A percentile compares a stretch with the other conserved stretches of the same genome.
phyloP scores from a whole-genome alignment of 305 asterid genomes.

The Fraxinus greggii region DNA sequence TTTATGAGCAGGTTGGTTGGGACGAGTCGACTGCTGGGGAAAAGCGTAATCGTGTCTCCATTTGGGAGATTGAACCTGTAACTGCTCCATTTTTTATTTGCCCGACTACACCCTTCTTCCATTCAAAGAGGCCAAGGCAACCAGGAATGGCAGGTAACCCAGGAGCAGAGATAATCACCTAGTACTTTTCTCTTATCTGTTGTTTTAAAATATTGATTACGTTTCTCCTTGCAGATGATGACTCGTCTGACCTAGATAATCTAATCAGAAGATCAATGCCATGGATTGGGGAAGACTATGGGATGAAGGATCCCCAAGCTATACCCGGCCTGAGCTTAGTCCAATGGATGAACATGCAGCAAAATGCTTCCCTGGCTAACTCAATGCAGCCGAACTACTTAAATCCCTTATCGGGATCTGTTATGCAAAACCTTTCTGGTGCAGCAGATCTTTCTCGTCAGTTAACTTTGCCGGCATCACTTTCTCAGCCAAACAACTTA shows the following conservation, averaged over 20 bases:
- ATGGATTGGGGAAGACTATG: conserved; percentile 80
- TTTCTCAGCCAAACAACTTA: conserved; percentile 53
- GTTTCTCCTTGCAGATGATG: conserved; percentile 68
- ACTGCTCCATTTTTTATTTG: conserved; percentile 95
- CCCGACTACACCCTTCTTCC: conserved; percentile 77
- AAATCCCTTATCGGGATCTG: conserved; percentile 55
- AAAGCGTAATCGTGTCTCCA: conserved; percentile 80
- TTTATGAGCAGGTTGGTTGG: conserved; percentile 80
- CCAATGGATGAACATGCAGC: conserved; percentile 99
- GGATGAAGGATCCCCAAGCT: conserved; percentile 71
- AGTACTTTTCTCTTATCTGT: conserved; percentile 16
- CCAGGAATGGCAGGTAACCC: conserved; percentile 92
- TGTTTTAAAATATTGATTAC: conserved; percentile 11
- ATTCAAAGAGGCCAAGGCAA: conserved; percentile 78
- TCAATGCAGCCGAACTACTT: conserved; percentile 62
- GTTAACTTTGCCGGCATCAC: conserved; percentile 46
- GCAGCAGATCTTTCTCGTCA: conserved; percentile 60
- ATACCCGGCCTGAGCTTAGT: conserved; percentile 82
- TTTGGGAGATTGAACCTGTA: conserved; percentile 99
- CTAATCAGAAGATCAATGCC: conserved; percentile 77
- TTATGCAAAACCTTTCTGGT: conserved; percentile 51
- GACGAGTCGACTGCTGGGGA: conserved; percentile 96
- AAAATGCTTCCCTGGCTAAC: conserved; percentile 55
- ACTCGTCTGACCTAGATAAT: conserved; percentile 63
- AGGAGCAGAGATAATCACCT: not conserved